Base-by-base conservation (phyloP, 805 yeast species). In the Zygosaccharomyces bailii region DNA sequence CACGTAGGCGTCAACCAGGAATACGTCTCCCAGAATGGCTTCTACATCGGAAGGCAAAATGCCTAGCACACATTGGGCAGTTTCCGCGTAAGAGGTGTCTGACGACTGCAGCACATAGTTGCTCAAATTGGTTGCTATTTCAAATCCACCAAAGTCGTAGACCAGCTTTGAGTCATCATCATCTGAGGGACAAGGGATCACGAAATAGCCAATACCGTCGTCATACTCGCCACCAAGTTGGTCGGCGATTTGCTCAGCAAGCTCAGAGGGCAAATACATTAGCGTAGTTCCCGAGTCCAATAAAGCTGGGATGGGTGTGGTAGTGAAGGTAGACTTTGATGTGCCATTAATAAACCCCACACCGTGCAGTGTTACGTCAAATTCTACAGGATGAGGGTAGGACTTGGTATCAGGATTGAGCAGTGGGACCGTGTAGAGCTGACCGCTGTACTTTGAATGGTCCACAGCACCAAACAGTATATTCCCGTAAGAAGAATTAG, bases 391-490 rank as follows among this genome's bases (percentile, higher is more conserved):
- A 13, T 39, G 39, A 51, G 36, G 51, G 55, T 40, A 56, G 27
- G 18, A 19, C 51, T 52, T 43, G 20, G 40, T 20, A 7, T 37
- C 30, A 2, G 40, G 32, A 45, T 79, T 79, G 51, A 81, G 65
- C 32, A 79, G 51, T 20, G 83, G 82, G 5, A 82, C 59, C 1
- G 78, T 64, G 24, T 69, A 60, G 29, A 82, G 45, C 14, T 23
- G 36, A 11, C 88, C 89, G 0, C 63, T 43, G 59, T 77, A 82
- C 63, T 82, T 83, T 30, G 77, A 72, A 47, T 74, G 76, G 56
- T 84, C 91, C 20, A 80, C 73, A 23, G 82, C 93, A 38, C 93
- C 91, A 67, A 85, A 85, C 39, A 84, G 60, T 16, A 84, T 68
- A n/a, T 72, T 63, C 4, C 88, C 90, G 1, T 67, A 48, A 4